Evolutionary conservation across 2,329 filamentous ascomycete species (phyloP).

Genomic region (Lojkania enalia): DNA sequence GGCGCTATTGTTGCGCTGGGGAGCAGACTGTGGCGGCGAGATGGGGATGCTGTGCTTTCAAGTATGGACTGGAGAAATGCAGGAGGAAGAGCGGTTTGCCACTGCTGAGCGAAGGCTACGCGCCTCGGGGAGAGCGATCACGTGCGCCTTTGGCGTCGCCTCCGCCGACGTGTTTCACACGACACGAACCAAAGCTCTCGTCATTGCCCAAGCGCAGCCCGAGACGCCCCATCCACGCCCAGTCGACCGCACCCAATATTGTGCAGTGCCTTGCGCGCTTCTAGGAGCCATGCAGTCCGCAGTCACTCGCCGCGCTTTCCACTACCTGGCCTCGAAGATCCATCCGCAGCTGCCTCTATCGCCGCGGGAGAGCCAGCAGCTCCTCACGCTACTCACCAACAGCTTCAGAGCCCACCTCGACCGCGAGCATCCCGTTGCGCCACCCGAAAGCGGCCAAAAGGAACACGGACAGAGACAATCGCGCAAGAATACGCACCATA

Average conservation of each 20-base stretch:
- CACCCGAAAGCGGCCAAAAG: conserved; percentile 17
- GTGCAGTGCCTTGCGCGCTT: neutral
- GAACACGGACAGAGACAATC: conserved; percentile 1
- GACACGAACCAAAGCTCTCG: neutral
- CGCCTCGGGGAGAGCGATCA: conserved; percentile 1
- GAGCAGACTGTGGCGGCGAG: conserved; percentile 15
- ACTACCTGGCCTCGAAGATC: conserved; percentile 56
- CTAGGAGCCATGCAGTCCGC: conserved; percentile 53
- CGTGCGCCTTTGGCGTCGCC: conserved; percentile 1
- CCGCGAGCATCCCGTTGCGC: conserved; percentile 53
- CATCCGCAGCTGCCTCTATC: conserved; percentile 58
- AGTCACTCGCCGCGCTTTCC: conserved; percentile 42
- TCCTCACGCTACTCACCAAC: conserved; percentile 63
- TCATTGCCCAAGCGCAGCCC: conserved; percentile 1
- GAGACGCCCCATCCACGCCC: neutral
- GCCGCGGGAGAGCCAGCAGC: conserved; percentile 60
- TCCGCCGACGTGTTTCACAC: neutral
- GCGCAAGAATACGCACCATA: conserved; percentile 5
- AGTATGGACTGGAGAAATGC: conserved; percentile 9
- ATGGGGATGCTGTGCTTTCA: conserved; percentile 14
- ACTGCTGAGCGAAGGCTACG: neutral
- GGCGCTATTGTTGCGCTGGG: conserved; percentile 25
- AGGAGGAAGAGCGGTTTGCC: conserved; percentile 4
- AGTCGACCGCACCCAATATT: neutral
- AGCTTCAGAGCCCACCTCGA: conserved; percentile 68